phyloP scores from a whole-genome alignment of 2,329 filamentous ascomycete species.

The Eutypa lata region DNA sequence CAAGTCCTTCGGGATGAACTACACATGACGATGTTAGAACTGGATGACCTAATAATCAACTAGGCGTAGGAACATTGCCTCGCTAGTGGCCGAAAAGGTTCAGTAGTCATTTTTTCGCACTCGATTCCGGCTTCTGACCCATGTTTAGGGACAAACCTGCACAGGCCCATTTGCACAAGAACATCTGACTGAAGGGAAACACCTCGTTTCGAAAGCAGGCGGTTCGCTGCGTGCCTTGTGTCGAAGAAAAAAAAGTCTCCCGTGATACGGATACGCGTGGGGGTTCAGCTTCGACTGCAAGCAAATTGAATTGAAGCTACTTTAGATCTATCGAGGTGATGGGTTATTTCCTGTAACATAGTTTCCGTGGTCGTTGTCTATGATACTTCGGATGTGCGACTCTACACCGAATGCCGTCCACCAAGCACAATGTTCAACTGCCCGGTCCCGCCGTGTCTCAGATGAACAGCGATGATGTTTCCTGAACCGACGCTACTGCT shows the following conservation, averaged over 20 bases:
- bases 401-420: neutral
- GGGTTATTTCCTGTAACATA: neutral
- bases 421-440: slow-evolving; percentile 19
- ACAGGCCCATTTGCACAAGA: neutral
- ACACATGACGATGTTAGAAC: too few species aligned
- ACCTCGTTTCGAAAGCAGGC: neutral
- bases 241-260: neutral
- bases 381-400: neutral
- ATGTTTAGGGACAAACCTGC: neutral
- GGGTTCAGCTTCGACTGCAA: neutral
- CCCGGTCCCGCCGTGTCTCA: slow-evolving; percentile 21
- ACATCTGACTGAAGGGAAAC: neutral
- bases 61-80: too few species aligned
- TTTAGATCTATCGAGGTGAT: neutral
- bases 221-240: neutral
- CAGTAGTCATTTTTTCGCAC: neutral
- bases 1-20: too few species aligned
- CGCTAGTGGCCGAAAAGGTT: neutral
- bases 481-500: too few species aligned
- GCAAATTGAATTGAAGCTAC: neutral
- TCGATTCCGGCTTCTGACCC: neutral
- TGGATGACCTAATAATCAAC: too few species aligned
- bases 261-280: neutral
- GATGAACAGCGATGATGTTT: neutral
- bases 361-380: neutral